phyloP scores from a whole-genome alignment of 768 basidiomycete species.

The Kwoniella dendrophila region DNA sequence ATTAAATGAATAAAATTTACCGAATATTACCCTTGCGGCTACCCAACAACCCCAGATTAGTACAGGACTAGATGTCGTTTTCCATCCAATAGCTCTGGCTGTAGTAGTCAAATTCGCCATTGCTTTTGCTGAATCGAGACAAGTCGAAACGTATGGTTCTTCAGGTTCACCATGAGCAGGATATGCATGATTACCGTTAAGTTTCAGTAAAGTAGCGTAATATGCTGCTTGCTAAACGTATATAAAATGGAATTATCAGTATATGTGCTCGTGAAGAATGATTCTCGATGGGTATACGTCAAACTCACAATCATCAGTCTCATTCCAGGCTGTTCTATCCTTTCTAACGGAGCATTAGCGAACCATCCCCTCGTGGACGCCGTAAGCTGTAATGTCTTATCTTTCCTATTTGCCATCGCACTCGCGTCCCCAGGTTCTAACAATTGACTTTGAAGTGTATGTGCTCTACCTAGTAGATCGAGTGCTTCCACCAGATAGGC shows the following conservation, averaged over 20 bases:
- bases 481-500: slow-evolving; percentile 51
- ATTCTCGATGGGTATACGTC: background rate
- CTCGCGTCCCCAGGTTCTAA: slow-evolving; percentile 46
- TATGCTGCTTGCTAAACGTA: slow-evolving; percentile 54
- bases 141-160: slow-evolving; percentile 49
- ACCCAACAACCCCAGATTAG: slow-evolving; percentile 55
- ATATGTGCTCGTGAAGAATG: background rate
- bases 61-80: slow-evolving; percentile 41
- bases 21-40: slow-evolving; percentile 50
- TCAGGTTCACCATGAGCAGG: slow-evolving; percentile 48
- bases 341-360: slow-evolving; percentile 31
- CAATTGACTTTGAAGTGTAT: slow-evolving; percentile 44
- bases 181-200: slow-evolving; percentile 53
- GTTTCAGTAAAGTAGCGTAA: slow-evolving; percentile 51
- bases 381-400: slow-evolving; percentile 40
- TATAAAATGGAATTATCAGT: too few species aligned
- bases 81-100: slow-evolving; percentile 31
- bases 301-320: slow-evolving; percentile 49
- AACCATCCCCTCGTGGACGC: slow-evolving; percentile 47
- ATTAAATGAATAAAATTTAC: slow-evolving; percentile 23
- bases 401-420: slow-evolving; percentile 42
- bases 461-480: slow-evolving; percentile 49
- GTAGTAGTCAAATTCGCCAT: slow-evolving; percentile 33
- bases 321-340: slow-evolving; percentile 24
- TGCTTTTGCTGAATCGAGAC: slow-evolving; percentile 37